Evolutionary conservation across 2,329 filamentous ascomycete species (phyloP), one percentile per base, ranked within the genome.

Genomic region (Bipolaris gigantea): DNA sequence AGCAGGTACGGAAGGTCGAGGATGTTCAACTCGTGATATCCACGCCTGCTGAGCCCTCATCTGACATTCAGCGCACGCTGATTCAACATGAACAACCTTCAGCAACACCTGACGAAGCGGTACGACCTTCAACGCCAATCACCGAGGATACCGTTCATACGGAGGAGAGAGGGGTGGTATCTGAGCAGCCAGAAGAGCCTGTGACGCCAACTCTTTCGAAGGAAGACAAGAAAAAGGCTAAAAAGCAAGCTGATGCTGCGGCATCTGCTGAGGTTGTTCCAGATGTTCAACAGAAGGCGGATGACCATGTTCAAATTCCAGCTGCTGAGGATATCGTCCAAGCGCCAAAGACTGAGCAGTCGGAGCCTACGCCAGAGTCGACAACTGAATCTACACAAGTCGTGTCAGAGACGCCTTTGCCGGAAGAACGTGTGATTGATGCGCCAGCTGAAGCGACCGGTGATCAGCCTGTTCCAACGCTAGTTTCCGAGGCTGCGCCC

Each of bases 141-240:
- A n/a, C 15, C n/a, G 51, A 55, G 25, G 46, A 18, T 9, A 11
- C 49, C n/a, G 40, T 8, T 15, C 43, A 43, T 16, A 9, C 16
- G 13, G 41, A 56, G 33, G 19, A 48, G 21, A 35, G 48, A 48
- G 49, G 48, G 23, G 7, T 35, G 10, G n/a, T 45, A 15, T 11
- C 47, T 9, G 55, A 58, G n/a, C 44, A 48, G 23, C 8, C 33
- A 8, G 41, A 50, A 13, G 59, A 67, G 32, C 56, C 60, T 19
- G 25, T 3, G 34, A 46, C 30, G n/a, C 13, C 48, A 15, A 23
- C 48, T 21, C 48, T 45, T 25, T 63, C 61, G 2, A 62, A 60
- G 45, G 60, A 67, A 49, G 61, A 64, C 25, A 61, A 58, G 4
- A 68, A 67, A 55, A 67, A 69, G 42, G 57, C 54, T 7, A 68